Percentiles rank a stretch among this genome's conserved stretches.
These are phyloP conservation scores for Adansonia madagascariensis DNA, from an alignment of 441 rosid species.

Conservation along the genomic window DNA sequence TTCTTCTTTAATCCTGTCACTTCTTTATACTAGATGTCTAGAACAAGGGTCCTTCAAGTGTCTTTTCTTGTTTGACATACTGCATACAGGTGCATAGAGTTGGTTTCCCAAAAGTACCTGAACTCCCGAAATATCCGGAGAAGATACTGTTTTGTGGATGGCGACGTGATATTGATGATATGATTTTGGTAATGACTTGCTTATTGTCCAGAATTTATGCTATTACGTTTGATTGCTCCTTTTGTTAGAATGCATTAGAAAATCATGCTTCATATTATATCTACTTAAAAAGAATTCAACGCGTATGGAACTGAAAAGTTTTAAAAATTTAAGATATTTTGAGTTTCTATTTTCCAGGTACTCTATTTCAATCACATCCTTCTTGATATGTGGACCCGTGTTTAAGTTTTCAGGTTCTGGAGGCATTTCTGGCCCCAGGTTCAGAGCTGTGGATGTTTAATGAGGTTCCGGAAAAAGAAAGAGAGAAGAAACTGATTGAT, in stretches of 20 bases:
- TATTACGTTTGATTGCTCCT: too few species aligned
- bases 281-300: too few species aligned
- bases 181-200: slow-evolving; percentile 68
- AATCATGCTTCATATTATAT: neutral
- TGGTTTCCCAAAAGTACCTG: slow-evolving; percentile 58
- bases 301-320: neutral
- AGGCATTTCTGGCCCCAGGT: slow-evolving; percentile 86
- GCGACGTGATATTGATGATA: slow-evolving; percentile 97
- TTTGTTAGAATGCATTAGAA: neutral
- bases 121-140: slow-evolving; percentile 91
- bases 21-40: neutral
- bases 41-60: slow-evolving; percentile 6
- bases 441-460: slow-evolving; percentile 96
- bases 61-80: slow-evolving; percentile 24
- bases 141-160: slow-evolving; percentile 90
- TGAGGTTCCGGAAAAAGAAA: slow-evolving; percentile 81
- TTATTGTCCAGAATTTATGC: neutral
- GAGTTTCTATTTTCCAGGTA: neutral
- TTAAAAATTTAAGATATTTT: neutral
- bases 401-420: slow-evolving; percentile 60
- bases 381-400: slow-evolving; percentile 18
- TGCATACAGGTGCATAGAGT: slow-evolving; percentile 55
- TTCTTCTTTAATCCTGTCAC: neutral
- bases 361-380: neutral
- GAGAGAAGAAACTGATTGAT: slow-evolving; percentile 74